Percentiles rank a stretch among this genome's conserved stretches.
These are phyloP conservation scores for Pleurotus cornucopiae DNA, from an alignment of 768 basidiomycete genomes.

Conservation along the genomic window DNA sequence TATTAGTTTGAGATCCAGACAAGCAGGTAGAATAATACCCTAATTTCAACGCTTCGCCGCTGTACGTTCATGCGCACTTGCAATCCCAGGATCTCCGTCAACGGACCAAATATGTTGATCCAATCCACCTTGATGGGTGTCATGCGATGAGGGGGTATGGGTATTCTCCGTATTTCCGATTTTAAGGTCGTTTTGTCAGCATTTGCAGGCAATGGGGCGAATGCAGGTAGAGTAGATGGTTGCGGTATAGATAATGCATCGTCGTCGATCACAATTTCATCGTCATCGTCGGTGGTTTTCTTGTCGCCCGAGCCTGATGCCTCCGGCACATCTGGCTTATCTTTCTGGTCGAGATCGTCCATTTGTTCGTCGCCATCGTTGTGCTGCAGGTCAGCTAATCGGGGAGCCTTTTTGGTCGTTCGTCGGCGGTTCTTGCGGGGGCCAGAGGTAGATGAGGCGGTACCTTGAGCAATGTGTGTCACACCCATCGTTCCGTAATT, in stretches of 20 bases:
- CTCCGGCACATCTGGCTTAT: constrained; percentile 11
- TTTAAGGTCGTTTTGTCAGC: constrained; percentile 56
- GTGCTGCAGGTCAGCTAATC: constrained; percentile 15
- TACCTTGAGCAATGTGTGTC: constrained; percentile 20
- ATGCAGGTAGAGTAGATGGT: constrained; percentile 54
- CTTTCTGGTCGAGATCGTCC: constrained; percentile 16
- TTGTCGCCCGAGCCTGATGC: background rate
- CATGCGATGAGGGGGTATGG: constrained; percentile 96
- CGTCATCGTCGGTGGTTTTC: constrained; percentile 44
- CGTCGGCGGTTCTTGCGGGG: constrained; percentile 34
- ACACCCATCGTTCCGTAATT: constrained; percentile 35
- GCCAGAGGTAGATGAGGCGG: constrained; percentile 11
- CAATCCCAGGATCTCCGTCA: constrained; percentile 91
- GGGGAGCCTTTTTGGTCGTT: constrained; percentile 29
- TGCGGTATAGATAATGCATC: constrained; percentile 38
- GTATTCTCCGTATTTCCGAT: constrained; percentile 83
- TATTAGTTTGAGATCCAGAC: background rate
- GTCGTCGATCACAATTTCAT: constrained; percentile 59
- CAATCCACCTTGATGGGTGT: constrained; percentile 96
- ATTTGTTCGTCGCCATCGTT: constrained; percentile 20
- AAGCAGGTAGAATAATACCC: constrained; percentile 49
- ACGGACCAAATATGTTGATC: constrained; percentile 90
- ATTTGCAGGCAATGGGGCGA: constrained; percentile 63
- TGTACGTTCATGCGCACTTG: constrained; percentile 98
- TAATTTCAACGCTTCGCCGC: constrained; percentile 84